Evolutionary conservation across 1,139 yeast genomes (phyloP).

Genomic region (Kodamaea derodonti): DNA sequence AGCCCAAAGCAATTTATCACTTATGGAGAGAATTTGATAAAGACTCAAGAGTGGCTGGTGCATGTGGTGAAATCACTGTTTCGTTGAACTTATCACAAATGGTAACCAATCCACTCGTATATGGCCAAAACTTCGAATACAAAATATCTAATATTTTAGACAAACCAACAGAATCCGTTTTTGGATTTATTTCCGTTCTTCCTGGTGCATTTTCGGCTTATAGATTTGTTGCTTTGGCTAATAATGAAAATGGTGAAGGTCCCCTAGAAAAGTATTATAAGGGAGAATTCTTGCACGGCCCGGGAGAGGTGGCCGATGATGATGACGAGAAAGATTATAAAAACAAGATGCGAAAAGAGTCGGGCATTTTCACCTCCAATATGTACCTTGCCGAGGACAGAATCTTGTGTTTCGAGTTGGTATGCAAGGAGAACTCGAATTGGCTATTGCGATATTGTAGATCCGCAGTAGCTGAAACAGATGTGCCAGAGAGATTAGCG

Average conservation of each 20-base stretch:
- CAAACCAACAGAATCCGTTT: constrained; percentile 45
- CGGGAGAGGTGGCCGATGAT: constrained; percentile 43
- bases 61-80: constrained; percentile 50
- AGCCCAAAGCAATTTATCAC: constrained; percentile 43
- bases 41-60: constrained; percentile 48
- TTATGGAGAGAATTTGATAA: constrained; percentile 48
- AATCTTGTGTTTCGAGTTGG: constrained; percentile 46
- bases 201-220: constrained; percentile 49
- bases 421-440: constrained; percentile 40
- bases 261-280: constrained; percentile 48
- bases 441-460: constrained; percentile 48
- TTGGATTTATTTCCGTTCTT: constrained; percentile 45
- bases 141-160: constrained; percentile 45
- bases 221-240: constrained; percentile 38
- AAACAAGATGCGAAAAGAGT: constrained; percentile 39
- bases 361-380: constrained; percentile 48
- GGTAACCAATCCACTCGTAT: constrained; percentile 43
- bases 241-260: constrained; percentile 42
- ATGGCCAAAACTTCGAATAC: constrained; percentile 47
- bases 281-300: constrained; percentile 46
- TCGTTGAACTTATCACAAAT: constrained; percentile 36
- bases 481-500: constrained; percentile 46
- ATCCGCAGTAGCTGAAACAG: constrained; percentile 47
- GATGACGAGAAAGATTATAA: constrained; percentile 45
- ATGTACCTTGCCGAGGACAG: constrained; percentile 52